Evolutionary conservation across 768 basidiomycete genomes (phyloP), one percentile per base, ranked within the genome.

Genomic region (Psilocybe subaeruginosa): DNA sequence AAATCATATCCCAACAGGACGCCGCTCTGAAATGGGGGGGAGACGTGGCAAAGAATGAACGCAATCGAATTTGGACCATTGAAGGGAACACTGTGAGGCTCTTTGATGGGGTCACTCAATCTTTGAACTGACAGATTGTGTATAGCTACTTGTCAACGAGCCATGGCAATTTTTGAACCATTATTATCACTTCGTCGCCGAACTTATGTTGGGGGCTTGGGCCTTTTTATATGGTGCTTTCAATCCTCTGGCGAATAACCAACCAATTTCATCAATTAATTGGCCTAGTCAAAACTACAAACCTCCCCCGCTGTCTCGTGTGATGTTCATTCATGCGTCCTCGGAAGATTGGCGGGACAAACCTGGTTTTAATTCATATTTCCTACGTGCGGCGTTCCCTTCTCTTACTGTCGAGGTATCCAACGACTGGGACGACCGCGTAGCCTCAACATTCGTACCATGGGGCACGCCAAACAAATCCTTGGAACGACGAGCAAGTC

Each of bases 161-260:
- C 89, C 91, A 0, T 58, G 71, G 2, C 90, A 92, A 69, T 91
- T 95, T 80, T 80, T 94, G n/a, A 77, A 80, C 50, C 93, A 95
- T 71, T 95, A 93, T 72, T 95, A 94, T 73, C 93, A 95, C 74
- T 88, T 92, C 61, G 90, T 89, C 30, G 93, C 90, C 0, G 93
- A 95, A 70, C 84, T 92, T 50, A 76, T 92, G 58, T 77, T 94
- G 31, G 93, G 92, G 30, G 75, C 83, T 2, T 92, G 90, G 82
- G 83, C 90, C 1, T 83, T 92, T 66, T 92, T 88, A 88, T 77
- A 80, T 50, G 87, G 88, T 35, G 80, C 87, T 5, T 83, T 73
- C 48, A 70, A 70, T 3, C 19, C 67, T 7, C 11, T 27, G 30
- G 50, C 29, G 29, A 33, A 52, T 11, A 35, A 35, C 33, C 33